Conservation (phyloP, 495 filamentous ascomycete species). For the Tuber calosporum region DNA sequence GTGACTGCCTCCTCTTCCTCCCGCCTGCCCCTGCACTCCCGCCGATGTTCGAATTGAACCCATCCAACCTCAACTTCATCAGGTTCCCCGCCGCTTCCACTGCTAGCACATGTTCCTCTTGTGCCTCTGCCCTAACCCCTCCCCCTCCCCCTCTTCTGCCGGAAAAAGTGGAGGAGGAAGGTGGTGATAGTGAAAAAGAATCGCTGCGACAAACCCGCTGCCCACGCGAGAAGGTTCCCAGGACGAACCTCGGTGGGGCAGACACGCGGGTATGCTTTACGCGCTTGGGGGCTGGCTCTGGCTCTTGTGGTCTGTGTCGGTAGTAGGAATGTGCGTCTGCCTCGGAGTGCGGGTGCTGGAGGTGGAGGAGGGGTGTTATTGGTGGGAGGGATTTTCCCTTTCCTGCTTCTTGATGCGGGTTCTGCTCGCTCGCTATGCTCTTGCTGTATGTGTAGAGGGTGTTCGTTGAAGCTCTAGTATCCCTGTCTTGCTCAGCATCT, state of each 20-base stretch:
- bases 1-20: background rate
- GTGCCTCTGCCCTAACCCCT: constrained; percentile 9
- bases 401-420: background rate
- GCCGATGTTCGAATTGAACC: background rate
- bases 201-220: background rate
- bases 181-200: background rate
- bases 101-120: constrained; percentile 23
- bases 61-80: constrained; percentile 22
- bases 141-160: background rate
- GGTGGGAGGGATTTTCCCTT: background rate
- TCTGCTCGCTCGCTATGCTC: background rate
- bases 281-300: background rate
- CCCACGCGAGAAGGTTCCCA: background rate
- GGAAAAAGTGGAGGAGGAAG: background rate
- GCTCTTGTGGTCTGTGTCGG: background rate
- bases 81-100: constrained; percentile 27
- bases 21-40: background rate
- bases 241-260: background rate
- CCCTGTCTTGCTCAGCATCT: constrained; percentile 5
- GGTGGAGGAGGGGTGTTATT: background rate
- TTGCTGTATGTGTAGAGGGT: background rate
- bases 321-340: background rate
- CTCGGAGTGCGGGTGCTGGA: background rate
- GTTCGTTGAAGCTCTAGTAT: constrained; percentile 3
- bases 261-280: background rate